Base-by-base conservation (phyloP, 2,329 filamentous ascomycete genomes). In the Phaeosphaeria sp. region DNA sequence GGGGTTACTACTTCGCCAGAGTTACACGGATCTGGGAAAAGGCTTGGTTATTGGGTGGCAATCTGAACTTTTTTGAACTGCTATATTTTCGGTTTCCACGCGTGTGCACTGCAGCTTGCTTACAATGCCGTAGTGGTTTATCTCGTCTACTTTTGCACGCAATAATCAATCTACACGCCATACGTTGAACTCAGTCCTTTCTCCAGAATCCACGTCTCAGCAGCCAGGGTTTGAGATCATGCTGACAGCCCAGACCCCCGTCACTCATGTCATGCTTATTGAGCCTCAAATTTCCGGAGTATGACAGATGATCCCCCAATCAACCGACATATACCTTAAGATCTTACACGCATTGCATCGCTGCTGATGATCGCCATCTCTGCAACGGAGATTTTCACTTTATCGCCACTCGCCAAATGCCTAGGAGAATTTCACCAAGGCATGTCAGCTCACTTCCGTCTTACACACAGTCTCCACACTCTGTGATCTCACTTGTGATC, bases 21-120 rank as follows among this genome's bases (percentile, higher is more conserved):
- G 54, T 57, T 56, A 30, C 8, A 56, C 48, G 56, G 50, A 55
- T n/a, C 21, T 51, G 36, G 40, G 50, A 18, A 25, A 22, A 22
- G 42, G n/a, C 36, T n/a, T n/a, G 30, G 30, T 13, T 36, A 3
- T 44, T 55, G 58, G 51, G 60, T 44, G 55, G 58, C 60, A 57
- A 61, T 56, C 52, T 57, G 59, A 56, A 53, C 50, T 61, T 56
- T 61, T 60, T 61, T 61, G 51, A 51, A 51, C 25, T 24, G 45
- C 45, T 51, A 46, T 50, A 47, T 49, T 36, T 6, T 13, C 11
- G 30, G 8, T 3, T 36, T 30, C n/a, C n/a, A n/a, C 15, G 30
- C 18, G 54, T 53, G 56, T 52, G 45, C 39, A 43, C 22, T 42
- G 39, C 18, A n/a, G 22, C 49, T 54, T 56, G 52, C 21, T 52